Base-by-base conservation (phyloP, 768 basidiomycete species). In the Kwoniella dendrophila region DNA sequence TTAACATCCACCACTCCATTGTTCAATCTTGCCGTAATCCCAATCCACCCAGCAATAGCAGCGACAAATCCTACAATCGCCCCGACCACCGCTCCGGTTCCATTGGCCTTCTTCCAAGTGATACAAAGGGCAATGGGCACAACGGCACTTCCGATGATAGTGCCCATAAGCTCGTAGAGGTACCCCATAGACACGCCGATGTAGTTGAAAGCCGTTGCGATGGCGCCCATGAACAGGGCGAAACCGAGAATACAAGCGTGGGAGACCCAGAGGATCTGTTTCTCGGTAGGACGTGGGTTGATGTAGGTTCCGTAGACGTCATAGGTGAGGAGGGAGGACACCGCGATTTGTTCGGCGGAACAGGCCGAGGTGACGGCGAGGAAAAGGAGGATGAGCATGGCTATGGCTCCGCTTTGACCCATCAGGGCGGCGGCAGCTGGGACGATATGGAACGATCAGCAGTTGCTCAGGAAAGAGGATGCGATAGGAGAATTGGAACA, bases 101-200 rank as follows among this genome's bases (percentile, higher is more conserved):
- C 90, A 80, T 91, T 96, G 24, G 91, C 90, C 72, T 86, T 88
- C 60, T 81, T 84, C 90, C 91, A 93, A 2, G 90, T 88, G 56
- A 94, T 85, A 67, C 86, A 89, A 22, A 92, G 81, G 0, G 92
- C 92, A 66, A 94, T 90, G 1, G 91, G 90, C 3, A 88, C 88
- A 51, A 95, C 93, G 2, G 85, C 91, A 1, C 87, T 88, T 1
- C 92, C 75, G 24, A 74, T 69, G 29, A 73, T 60, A 10, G 63
- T 67, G 16, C 69, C 72, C 73, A 77, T 74, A 1, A 74, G 56
- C 59, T 71, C 70, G 72, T 93, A 93, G 57, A 94, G 86, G 90
- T 91, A 94, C 22, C 92, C 92, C 88, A 94, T 88, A 26, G 88
- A 90, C 27, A 94, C 87, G 6, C 92, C 92, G 66, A 93, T 91